Conservation (phyloP, 495 filamentous ascomycete genomes). For the Glonium stellatum region DNA sequence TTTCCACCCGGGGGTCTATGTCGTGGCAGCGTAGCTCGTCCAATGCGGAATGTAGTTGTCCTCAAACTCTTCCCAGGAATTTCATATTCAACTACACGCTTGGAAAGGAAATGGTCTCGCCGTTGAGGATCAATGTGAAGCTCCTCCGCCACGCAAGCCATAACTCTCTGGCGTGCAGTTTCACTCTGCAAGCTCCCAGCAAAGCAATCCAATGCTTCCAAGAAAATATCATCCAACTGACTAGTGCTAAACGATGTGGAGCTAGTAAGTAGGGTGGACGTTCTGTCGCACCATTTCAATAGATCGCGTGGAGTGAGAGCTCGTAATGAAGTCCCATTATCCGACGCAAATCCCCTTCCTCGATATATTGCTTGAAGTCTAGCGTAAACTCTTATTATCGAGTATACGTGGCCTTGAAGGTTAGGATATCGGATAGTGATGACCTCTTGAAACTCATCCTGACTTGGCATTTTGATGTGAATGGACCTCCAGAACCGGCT, state of each 20-base stretch:
- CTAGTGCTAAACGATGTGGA: constrained; percentile 60
- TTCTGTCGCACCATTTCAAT: constrained; percentile 78
- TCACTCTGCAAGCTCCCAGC: constrained; percentile 66
- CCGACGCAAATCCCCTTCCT: constrained; percentile 46
- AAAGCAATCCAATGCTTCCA: constrained; percentile 87
- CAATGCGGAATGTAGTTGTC: constrained; percentile 22
- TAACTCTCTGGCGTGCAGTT: constrained; percentile 52
- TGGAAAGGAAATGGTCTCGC: constrained; percentile 39
- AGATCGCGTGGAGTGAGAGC: constrained; percentile 71
- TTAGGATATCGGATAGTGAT: constrained; percentile 60
- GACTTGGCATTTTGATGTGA: constrained; percentile 55
- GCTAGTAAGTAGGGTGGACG: constrained; percentile 51
- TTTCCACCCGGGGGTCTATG: constrained; percentile 15
- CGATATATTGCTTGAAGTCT: constrained; percentile 50
- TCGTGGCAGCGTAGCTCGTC: constrained; percentile 12
- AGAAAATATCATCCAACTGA: constrained; percentile 79
- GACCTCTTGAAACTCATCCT: constrained; percentile 69
- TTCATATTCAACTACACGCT: constrained; percentile 40
- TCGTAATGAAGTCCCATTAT: constrained; percentile 44
- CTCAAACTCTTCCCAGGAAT: constrained; percentile 52
- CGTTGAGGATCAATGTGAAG: constrained; percentile 78
- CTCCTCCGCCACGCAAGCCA: constrained; percentile 66
- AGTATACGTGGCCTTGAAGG: constrained; percentile 59
- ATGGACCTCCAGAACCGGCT: constrained; percentile 75
- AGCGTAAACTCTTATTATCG: constrained; percentile 69